Evolutionary conservation across 2,329 filamentous ascomycete genomes (phyloP).

Genomic region (Sporothrix protearum): DNA sequence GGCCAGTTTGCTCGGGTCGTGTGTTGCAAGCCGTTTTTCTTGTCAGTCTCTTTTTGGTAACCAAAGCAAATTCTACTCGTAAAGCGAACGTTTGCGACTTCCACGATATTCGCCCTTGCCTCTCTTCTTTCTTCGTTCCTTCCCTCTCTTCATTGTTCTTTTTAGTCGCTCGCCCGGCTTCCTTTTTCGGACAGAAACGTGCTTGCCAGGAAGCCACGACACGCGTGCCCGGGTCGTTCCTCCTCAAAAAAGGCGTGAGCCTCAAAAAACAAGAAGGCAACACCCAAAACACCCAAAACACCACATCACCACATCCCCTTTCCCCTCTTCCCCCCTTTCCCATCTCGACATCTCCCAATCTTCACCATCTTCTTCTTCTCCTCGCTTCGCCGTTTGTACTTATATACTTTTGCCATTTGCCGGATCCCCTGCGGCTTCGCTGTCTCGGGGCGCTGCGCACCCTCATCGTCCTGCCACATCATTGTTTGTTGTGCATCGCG

Average conservation of each 20-base stretch:
- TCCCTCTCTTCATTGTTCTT: not conserved
- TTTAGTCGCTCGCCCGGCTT: not conserved
- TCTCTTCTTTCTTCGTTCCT: not conserved
- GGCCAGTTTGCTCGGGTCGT: conserved; percentile 17
- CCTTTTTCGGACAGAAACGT: not conserved
- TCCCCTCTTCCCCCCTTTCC: not conserved
- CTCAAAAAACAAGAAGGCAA: conserved; percentile 18
- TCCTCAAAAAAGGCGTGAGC: not conserved
- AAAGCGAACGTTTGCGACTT: conserved; percentile 1
- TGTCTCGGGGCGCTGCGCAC: not conserved
- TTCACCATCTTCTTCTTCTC: not conserved
- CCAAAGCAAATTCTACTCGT: not conserved
- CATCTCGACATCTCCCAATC: not conserved
- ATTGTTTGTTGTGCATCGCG: conserved; percentile 15
- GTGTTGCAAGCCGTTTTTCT: conserved; percentile 19
- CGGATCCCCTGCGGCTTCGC: not conserved
- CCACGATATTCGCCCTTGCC: not conserved
- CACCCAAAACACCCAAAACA: conserved; percentile 10
- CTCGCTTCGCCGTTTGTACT: not conserved
- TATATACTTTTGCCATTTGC: not conserved
- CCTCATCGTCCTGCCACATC: not conserved
- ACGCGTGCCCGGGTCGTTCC: conserved; percentile 11
- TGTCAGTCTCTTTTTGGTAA: conserved; percentile 20
- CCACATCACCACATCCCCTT: conserved; percentile 3
- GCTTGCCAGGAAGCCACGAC: conserved; percentile 2